Percentiles rank a stretch among this genome's conserved stretches.
Conservation (phyloP, 139 green algal species). For the Desmodesmus armatus region DNA sequence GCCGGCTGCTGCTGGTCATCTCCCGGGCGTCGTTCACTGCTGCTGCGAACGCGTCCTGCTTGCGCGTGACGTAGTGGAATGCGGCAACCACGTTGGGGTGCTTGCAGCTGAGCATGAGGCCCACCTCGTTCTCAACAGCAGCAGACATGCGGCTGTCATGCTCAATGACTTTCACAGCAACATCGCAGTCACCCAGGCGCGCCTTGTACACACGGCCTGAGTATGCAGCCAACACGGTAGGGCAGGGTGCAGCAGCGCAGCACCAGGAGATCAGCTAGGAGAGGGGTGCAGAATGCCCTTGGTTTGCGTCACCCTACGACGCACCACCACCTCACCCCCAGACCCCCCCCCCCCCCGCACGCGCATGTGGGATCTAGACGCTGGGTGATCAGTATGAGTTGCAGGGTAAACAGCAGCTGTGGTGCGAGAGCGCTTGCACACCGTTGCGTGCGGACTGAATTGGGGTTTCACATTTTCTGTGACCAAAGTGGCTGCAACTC, state of each 20-base stretch:
- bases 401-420: not conserved
- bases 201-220: constrained; percentile 54
- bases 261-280: too few relatives aligned
- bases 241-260: not conserved
- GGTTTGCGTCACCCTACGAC: too few relatives aligned
- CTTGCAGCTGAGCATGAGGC: constrained; percentile 17
- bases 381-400: too few relatives aligned
- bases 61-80: constrained; percentile 21
- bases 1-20: not conserved
- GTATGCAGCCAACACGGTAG: constrained; percentile 29
- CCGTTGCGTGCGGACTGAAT: too few relatives aligned
- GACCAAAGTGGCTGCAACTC: too few relatives aligned
- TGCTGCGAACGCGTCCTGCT: not conserved
- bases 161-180: constrained; percentile 51
- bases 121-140: not conserved
- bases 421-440: too few relatives aligned
- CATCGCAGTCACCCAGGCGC: not conserved
- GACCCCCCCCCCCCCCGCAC: too few relatives aligned
- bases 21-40: not conserved
- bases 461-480: too few relatives aligned
- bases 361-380: too few relatives aligned
- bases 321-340: too few relatives aligned
- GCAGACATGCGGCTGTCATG: constrained; percentile 11
- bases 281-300: too few relatives aligned
- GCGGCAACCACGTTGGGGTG: constrained; percentile 48